These are phyloP conservation scores for Syzygium grande DNA, from an alignment of 345 rosid species.

Conservation along the genomic window DNA sequence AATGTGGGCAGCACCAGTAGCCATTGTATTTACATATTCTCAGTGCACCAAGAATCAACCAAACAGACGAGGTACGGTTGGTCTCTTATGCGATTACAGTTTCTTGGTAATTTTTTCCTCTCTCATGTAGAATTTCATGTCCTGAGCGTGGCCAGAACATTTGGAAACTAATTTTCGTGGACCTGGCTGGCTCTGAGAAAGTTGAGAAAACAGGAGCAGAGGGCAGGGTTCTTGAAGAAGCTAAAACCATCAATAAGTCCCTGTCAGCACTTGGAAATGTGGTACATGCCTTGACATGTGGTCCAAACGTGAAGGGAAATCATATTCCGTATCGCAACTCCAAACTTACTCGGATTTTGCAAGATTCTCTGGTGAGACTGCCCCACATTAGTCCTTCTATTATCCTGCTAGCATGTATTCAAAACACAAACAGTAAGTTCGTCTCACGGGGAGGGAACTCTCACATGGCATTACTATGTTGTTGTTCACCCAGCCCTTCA, in stretches of 20 bases:
- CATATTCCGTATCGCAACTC: slow-evolving; percentile 85
- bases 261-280: slow-evolving; percentile 83
- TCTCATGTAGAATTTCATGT: background rate
- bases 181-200: slow-evolving; percentile 94
- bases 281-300: slow-evolving; percentile 70
- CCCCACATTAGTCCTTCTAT: slow-evolving; percentile 1
- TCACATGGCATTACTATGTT: slow-evolving; percentile 62
- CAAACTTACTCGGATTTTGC: slow-evolving; percentile 72
- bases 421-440: background rate
- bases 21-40: slow-evolving; percentile 63
- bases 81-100: background rate
- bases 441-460: slow-evolving; percentile 65
- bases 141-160: slow-evolving; percentile 31
- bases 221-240: slow-evolving; percentile 86
- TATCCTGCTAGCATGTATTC: background rate
- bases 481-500: slow-evolving; percentile 83
- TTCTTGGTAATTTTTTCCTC: background rate
- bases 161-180: slow-evolving; percentile 70
- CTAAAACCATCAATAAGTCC: slow-evolving; percentile 80
- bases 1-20: slow-evolving; percentile 87
- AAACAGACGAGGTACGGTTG: slow-evolving; percentile 42
- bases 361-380: slow-evolving; percentile 68
- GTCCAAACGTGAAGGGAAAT: slow-evolving; percentile 46
- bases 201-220: slow-evolving; percentile 92
- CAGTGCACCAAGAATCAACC: slow-evolving; percentile 44